Evolutionary conservation across 768 basidiomycete species (phyloP).

Genomic region (Suillus weaverae): DNA sequence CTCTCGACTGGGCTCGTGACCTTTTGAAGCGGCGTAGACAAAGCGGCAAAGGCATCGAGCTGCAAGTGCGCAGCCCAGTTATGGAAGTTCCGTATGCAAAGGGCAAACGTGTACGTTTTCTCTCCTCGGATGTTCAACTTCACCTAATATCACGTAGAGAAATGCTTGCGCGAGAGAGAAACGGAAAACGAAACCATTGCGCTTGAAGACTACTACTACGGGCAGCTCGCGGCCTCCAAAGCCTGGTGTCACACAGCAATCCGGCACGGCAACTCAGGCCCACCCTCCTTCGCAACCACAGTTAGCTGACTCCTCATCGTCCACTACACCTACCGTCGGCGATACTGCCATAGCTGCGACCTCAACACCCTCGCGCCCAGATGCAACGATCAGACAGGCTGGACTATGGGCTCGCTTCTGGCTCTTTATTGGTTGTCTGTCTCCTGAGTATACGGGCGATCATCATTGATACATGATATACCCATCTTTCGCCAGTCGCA

Average conservation of each 20-base stretch:
- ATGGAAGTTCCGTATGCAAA: neutral
- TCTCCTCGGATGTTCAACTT: neutral
- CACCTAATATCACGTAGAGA: neutral
- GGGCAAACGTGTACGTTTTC: neutral
- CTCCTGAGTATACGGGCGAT: neutral
- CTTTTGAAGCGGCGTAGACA: neutral
- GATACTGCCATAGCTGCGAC: neutral
- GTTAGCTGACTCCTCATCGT: neutral
- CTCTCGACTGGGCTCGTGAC: neutral
- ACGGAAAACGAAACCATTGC: neutral
- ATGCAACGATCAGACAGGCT: neutral
- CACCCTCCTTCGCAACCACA: neutral
- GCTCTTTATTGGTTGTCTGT: neutral
- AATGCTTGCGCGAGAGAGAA: neutral
- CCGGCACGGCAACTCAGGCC: too few relatives aligned
- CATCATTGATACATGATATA: too few relatives aligned
- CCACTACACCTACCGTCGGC: neutral
- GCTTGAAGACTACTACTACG: neutral
- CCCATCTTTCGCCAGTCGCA: too few relatives aligned
- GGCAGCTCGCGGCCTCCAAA: neutral
- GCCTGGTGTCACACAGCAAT: neutral
- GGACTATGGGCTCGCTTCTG: neutral
- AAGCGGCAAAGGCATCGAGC: neutral
- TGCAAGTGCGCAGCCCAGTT: neutral
- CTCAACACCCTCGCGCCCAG: neutral